A percentile compares a stretch with the other conserved stretches of the same genome.
These are phyloP conservation scores for Pyrenula massariospora DNA, from an alignment of 495 filamentous ascomycete species.

Conservation along the genomic window DNA sequence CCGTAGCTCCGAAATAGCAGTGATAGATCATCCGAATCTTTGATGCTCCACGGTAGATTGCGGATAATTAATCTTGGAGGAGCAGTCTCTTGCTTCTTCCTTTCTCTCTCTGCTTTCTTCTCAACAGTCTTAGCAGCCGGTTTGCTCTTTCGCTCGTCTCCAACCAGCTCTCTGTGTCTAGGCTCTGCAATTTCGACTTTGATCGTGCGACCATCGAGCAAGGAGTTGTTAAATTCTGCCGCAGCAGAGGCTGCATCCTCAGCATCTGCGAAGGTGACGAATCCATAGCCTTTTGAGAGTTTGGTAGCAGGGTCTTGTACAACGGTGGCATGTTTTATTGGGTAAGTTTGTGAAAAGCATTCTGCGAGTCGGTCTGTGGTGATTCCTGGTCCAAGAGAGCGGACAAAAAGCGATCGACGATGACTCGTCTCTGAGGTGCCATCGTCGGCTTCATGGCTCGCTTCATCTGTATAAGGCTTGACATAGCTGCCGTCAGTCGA, in stretches of 20 bases:
- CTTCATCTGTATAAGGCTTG: conserved; percentile 6
- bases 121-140: conserved; percentile 32
- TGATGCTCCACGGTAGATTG: conserved; percentile 94
- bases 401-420: conserved; percentile 74
- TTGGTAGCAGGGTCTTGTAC: conserved; percentile 75
- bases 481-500: conserved; percentile 12
- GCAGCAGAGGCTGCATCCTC: conserved; percentile 77
- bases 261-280: conserved; percentile 89
- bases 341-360: conserved; percentile 86
- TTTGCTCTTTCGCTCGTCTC: conserved; percentile 33
- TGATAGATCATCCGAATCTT: conserved; percentile 64
- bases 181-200: conserved; percentile 80
- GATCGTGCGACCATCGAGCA: conserved; percentile 68
- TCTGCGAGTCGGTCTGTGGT: conserved; percentile 77
- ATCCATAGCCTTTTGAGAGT: conserved; percentile 81
- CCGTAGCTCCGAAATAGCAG: conserved; percentile 74
- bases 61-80: conserved; percentile 84
- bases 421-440: conserved; percentile 18
- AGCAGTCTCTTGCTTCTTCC: conserved; percentile 41
- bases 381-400: conserved; percentile 62
- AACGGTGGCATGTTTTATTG: conserved; percentile 85
- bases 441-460: background rate
- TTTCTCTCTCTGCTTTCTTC: conserved; percentile 45
- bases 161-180: conserved; percentile 56
- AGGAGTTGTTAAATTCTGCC: conserved; percentile 61